phyloP scores from a whole-genome alignment of 2,329 filamentous ascomycete genomes.

The Alternaria sp. region DNA sequence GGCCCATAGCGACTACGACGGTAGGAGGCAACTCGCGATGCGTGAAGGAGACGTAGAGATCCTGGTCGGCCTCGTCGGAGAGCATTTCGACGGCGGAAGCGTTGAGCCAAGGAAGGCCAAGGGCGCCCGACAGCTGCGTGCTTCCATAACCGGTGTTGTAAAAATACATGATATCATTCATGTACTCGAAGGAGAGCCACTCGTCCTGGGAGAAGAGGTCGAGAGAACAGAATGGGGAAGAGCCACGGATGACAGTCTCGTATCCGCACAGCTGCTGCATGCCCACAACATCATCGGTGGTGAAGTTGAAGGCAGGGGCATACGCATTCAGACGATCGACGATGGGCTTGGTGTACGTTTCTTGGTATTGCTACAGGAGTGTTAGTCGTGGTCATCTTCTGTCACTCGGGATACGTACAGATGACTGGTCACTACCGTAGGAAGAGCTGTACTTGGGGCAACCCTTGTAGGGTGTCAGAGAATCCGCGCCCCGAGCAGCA shows the following conservation, averaged over 20 bases:
- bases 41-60: conserved; percentile 73
- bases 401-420: conserved; percentile 25
- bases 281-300: conserved; percentile 67
- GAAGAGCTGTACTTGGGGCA: conserved; percentile 70
- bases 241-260: conserved; percentile 69
- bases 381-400: background rate
- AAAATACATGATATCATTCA: conserved; percentile 69
- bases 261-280: conserved; percentile 74
- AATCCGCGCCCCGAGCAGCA: conserved; percentile 65
- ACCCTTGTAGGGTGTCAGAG: conserved; percentile 69
- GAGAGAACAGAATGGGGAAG: conserved; percentile 68
- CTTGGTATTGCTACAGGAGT: conserved; percentile 49
- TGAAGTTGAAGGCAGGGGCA: conserved; percentile 69
- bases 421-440: conserved; percentile 64
- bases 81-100: conserved; percentile 63
- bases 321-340: conserved; percentile 63
- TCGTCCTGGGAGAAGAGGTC: conserved; percentile 67
- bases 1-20: conserved; percentile 70
- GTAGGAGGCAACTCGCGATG: conserved; percentile 74
- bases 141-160: conserved; percentile 73
- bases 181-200: conserved; percentile 73
- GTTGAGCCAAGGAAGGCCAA: conserved; percentile 73
- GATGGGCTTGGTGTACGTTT: conserved; percentile 68
- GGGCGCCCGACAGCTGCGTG: conserved; percentile 58
- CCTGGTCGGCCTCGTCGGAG: conserved; percentile 58